phyloP scores from a whole-genome alignment of 495 filamentous ascomycete species.

The Amorphotheca resinae region DNA sequence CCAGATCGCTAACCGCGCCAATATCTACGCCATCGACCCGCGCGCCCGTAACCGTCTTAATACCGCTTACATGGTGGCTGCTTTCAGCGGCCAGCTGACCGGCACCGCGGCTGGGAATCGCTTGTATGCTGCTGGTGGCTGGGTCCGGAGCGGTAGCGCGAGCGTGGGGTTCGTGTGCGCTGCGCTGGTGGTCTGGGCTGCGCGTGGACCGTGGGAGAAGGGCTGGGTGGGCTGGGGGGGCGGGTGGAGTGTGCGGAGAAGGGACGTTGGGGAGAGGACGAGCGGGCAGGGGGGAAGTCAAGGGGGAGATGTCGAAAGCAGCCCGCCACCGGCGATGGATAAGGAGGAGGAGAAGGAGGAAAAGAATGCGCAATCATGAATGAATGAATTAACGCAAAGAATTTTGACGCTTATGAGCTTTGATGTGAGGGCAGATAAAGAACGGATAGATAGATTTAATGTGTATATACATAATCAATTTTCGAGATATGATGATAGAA shows the following conservation, averaged over 20 bases:
- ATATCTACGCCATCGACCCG: slow-evolving; percentile 60
- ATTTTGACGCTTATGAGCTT: too few species aligned
- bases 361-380: too few species aligned
- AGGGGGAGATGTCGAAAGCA: too few species aligned
- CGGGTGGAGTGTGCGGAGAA: slow-evolving; percentile 41
- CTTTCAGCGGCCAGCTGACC: slow-evolving; percentile 63
- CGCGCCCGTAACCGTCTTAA: slow-evolving; percentile 67
- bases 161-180: slow-evolving; percentile 54
- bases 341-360: too few species aligned
- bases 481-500: too few species aligned
- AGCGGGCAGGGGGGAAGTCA: too few species aligned
- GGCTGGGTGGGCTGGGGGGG: slow-evolving; percentile 69
- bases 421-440: too few species aligned
- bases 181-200: slow-evolving; percentile 43
- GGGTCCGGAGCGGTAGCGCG: slow-evolving; percentile 54
- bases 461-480: too few species aligned
- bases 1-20: slow-evolving; percentile 61
- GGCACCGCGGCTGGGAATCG: slow-evolving; percentile 63
- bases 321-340: too few species aligned
- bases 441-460: too few species aligned
- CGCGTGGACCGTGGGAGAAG: slow-evolving; percentile 54
- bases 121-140: slow-evolving; percentile 56
- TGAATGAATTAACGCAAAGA: too few species aligned
- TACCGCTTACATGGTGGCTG: slow-evolving; percentile 68
- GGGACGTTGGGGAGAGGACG: slow-evolving; percentile 10